Evolutionary conservation across 805 yeast species (phyloP).

Genomic region (Barnettozyma botsteinii): DNA sequence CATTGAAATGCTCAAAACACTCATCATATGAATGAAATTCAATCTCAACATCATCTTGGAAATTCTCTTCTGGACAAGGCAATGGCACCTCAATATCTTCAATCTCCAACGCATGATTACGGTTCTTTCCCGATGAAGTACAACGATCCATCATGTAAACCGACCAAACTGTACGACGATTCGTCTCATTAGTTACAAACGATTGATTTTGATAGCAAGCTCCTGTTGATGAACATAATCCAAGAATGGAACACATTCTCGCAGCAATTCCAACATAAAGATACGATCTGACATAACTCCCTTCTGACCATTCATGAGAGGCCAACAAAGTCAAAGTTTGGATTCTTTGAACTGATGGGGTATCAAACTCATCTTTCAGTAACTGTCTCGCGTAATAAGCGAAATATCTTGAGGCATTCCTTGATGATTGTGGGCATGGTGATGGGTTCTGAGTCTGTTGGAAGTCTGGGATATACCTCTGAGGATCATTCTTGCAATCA

Average conservation of each 20-base stretch:
- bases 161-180: slow-evolving; percentile 35
- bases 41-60: slow-evolving; percentile 24
- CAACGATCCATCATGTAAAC: slow-evolving; percentile 39
- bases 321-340: slow-evolving; percentile 34
- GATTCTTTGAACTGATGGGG: slow-evolving; percentile 33
- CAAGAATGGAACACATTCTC: slow-evolving; percentile 34
- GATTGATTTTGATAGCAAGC: slow-evolving; percentile 15
- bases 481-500: slow-evolving; percentile 26
- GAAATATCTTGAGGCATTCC: slow-evolving; percentile 34
- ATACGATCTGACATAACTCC: slow-evolving; percentile 32
- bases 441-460: neutral
- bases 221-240: slow-evolving; percentile 25
- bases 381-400: slow-evolving; percentile 34
- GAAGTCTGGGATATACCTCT: slow-evolving; percentile 24
- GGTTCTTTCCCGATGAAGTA: slow-evolving; percentile 31
- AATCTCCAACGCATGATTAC: slow-evolving; percentile 30
- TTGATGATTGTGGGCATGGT: slow-evolving; percentile 18
- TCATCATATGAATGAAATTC: slow-evolving; percentile 11
- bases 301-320: slow-evolving; percentile 39
- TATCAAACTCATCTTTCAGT: slow-evolving; percentile 32
- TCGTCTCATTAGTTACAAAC: slow-evolving; percentile 27
- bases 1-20: slow-evolving; percentile 11
- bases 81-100: slow-evolving; percentile 29
- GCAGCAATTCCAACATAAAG: slow-evolving; percentile 38
- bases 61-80: slow-evolving; percentile 31